Evolutionary conservation across 306 rosid species (phyloP).

Genomic region (Dicorynia guianensis): DNA sequence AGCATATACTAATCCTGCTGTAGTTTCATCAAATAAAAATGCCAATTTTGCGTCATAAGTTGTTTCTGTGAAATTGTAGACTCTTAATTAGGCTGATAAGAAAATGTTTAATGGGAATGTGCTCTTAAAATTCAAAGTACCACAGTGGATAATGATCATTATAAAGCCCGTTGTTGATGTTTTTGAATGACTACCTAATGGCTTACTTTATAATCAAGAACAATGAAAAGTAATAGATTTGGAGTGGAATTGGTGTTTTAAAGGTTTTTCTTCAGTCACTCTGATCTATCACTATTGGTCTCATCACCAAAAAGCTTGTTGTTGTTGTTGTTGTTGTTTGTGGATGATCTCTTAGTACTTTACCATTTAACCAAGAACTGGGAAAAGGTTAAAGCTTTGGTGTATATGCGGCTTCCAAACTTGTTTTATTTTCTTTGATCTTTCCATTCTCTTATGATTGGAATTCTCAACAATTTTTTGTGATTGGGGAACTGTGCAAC

Average conservation of each 20-base stretch:
- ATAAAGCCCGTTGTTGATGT: background rate
- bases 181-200: slow-evolving; percentile 7
- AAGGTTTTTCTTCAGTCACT: slow-evolving; percentile 6
- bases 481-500: background rate
- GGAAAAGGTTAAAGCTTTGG: too few species aligned
- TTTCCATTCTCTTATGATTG: background rate
- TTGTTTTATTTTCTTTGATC: background rate
- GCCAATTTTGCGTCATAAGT: background rate
- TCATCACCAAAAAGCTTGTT: too few species aligned
- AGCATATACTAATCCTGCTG: too few species aligned
- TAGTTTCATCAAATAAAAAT: background rate
- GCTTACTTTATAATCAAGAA: slow-evolving; percentile 1
- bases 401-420: too few species aligned
- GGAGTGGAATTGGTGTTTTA: slow-evolving; percentile 3
- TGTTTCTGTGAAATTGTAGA: background rate
- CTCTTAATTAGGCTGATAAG: background rate
- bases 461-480: slow-evolving; percentile 6
- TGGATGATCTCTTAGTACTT: too few species aligned
- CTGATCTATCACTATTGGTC: background rate
- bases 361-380: too few species aligned
- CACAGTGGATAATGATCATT: slow-evolving; percentile 11
- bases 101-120: background rate
- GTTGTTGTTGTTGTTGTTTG: too few species aligned
- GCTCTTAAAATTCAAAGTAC: background rate
- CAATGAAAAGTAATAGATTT: slow-evolving; percentile 15